phyloP scores from a whole-genome alignment of 2,329 filamentous ascomycete genomes.

The Xylaria digitata region DNA sequence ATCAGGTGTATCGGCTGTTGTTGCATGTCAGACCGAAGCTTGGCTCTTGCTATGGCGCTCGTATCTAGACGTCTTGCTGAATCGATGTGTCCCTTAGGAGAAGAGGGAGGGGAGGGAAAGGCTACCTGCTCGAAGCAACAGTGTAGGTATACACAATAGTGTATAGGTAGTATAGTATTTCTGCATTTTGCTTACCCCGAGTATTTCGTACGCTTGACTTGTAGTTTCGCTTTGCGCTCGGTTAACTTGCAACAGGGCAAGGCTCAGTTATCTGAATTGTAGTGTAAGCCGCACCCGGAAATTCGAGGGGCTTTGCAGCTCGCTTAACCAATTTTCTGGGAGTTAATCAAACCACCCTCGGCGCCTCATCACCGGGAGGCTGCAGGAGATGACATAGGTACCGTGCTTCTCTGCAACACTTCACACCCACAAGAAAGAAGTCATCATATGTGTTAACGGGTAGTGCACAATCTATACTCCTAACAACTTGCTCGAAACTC shows the following conservation, averaged over 20 bases:
- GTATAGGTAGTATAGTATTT: neutral
- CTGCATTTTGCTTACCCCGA: slow-evolving; percentile 6
- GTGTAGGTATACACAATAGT: no score
- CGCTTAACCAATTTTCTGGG: slow-evolving; percentile 28
- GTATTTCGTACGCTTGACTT: neutral
- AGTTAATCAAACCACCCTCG: slow-evolving; percentile 31
- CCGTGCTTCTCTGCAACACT: no score
- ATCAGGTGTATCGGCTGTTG: no score
- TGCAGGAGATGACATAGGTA: slow-evolving; percentile 7
- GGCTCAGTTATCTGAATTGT: slow-evolving; percentile 24
- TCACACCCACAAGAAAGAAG: no score
- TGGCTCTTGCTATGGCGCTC: no score
- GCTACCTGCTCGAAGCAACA: no score
- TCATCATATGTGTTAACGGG: no score
- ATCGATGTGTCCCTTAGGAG: no score
- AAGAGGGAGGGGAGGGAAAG: neutral
- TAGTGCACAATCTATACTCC: neutral
- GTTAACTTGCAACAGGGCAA: neutral
- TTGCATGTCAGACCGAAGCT: no score
- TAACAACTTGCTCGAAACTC: neutral
- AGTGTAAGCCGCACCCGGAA: slow-evolving; percentile 24
- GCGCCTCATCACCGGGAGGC: slow-evolving; percentile 19
- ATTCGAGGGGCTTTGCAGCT: slow-evolving; percentile 35
- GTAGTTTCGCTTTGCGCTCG: slow-evolving; percentile 1
- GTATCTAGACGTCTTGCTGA: no score